These are phyloP conservation scores for Coleophoma eucalyptorum DNA, from an alignment of 2,329 filamentous ascomycete genomes.

Conservation along the genomic window DNA sequence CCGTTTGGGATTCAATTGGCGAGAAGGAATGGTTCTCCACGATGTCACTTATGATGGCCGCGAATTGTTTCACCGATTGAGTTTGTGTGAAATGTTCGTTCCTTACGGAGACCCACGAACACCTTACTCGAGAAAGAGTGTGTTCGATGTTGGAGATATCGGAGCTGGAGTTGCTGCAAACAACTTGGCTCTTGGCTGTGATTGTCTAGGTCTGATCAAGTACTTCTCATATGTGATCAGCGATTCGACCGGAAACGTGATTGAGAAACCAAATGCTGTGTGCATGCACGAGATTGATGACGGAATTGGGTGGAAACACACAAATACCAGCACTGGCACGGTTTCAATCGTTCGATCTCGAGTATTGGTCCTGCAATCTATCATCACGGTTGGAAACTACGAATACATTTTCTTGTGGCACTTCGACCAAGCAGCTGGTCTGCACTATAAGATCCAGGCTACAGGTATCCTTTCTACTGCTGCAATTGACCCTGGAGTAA, in stretches of 20 bases:
- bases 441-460: slow-evolving; percentile 58
- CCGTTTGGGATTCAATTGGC: slow-evolving; percentile 55
- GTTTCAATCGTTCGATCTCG: slow-evolving; percentile 18
- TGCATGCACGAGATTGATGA: slow-evolving; percentile 69
- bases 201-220: slow-evolving; percentile 66
- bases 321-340: slow-evolving; percentile 42
- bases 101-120: slow-evolving; percentile 60
- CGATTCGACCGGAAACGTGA: slow-evolving; percentile 49
- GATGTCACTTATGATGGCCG: slow-evolving; percentile 57
- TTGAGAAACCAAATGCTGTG: slow-evolving; percentile 53
- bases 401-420: slow-evolving; percentile 64
- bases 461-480: slow-evolving; percentile 58
- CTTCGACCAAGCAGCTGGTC: slow-evolving; percentile 60
- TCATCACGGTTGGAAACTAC: slow-evolving; percentile 61
- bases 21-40: slow-evolving; percentile 58
- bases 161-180: slow-evolving; percentile 63
- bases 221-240: slow-evolving; percentile 19
- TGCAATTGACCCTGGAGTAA: slow-evolving; percentile 49
- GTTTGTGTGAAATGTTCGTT: slow-evolving; percentile 58
- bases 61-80: slow-evolving; percentile 54
- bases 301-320: slow-evolving; percentile 69
- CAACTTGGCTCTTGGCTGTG: slow-evolving; percentile 64
- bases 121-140: slow-evolving; percentile 63
- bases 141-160: slow-evolving; percentile 66
- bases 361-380: slow-evolving; percentile 20